These are phyloP conservation scores for Vararia minispora DNA, from an alignment of 768 basidiomycete species.

Conservation along the genomic window DNA sequence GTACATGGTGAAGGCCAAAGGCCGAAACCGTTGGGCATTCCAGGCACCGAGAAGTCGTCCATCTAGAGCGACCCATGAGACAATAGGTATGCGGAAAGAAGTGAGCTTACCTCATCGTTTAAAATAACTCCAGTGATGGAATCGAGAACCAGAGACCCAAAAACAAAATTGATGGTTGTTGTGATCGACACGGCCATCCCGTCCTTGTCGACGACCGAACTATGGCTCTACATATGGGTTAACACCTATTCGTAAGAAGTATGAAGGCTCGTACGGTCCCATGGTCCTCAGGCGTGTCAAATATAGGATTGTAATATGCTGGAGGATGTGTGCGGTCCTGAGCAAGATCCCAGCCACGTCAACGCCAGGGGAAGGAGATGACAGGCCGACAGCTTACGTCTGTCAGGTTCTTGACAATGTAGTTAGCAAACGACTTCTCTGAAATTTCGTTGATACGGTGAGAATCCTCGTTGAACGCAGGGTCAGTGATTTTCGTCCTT, in stretches of 20 bases:
- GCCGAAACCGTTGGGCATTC: slow-evolving; percentile 74
- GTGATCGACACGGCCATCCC: slow-evolving; percentile 86
- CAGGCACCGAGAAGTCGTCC: slow-evolving; percentile 90
- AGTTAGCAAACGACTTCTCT: slow-evolving; percentile 55
- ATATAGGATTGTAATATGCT: slow-evolving; percentile 77
- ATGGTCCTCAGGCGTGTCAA: slow-evolving; percentile 69
- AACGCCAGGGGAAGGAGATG: neutral
- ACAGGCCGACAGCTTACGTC: slow-evolving; percentile 43
- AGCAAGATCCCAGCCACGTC: slow-evolving; percentile 5
- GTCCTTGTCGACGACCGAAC: slow-evolving; percentile 69
- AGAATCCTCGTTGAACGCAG: slow-evolving; percentile 47
- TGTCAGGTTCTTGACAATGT: slow-evolving; percentile 58
- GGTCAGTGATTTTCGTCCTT: slow-evolving; percentile 80
- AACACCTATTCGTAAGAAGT: neutral
- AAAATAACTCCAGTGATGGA: slow-evolving; percentile 79
- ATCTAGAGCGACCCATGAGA: slow-evolving; percentile 31
- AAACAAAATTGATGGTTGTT: slow-evolving; percentile 81
- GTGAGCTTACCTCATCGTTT: slow-evolving; percentile 67
- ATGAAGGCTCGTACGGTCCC: slow-evolving; percentile 50
- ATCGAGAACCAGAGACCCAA: slow-evolving; percentile 84
- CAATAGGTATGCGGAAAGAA: neutral
- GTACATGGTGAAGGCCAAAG: slow-evolving; percentile 73
- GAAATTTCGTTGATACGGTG: slow-evolving; percentile 50
- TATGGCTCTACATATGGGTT: slow-evolving; percentile 52
- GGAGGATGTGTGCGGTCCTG: slow-evolving; percentile 76